A percentile compares a stretch with the other conserved stretches of the same genome.
Evolutionary conservation across 179 eudicot species (phyloP).

Genomic region (Drosera spatulata): DNA sequence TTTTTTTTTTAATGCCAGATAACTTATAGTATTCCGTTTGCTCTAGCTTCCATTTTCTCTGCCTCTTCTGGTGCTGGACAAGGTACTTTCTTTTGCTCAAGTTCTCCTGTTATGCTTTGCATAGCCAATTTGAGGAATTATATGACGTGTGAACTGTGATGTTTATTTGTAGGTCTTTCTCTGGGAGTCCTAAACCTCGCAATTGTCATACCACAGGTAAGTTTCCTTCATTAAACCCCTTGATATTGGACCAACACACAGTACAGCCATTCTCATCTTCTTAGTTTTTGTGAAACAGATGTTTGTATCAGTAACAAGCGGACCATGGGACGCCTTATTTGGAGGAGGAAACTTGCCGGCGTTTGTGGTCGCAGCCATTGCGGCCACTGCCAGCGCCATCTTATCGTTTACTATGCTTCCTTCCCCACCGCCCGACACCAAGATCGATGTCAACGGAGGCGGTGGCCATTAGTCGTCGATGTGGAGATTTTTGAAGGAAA

Average conservation of each 20-base stretch:
- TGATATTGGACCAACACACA: not conserved
- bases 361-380: slow-evolving; percentile 57
- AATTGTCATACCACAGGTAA: slow-evolving; percentile 52
- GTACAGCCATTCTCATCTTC: not conserved
- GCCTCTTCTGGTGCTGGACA: no score
- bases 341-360: slow-evolving; percentile 91
- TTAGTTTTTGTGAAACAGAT: slow-evolving; percentile 31
- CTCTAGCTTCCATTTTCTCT: no score
- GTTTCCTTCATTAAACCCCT: not conserved
- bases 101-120: no score
- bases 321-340: slow-evolving; percentile 68
- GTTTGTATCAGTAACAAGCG: slow-evolving; percentile 64
- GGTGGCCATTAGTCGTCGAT: slow-evolving; percentile 16
- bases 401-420: slow-evolving; percentile 66
- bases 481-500: no score
- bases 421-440: slow-evolving; percentile 47
- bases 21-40: no score
- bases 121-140: no score
- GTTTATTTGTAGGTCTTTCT: slow-evolving; percentile 42
- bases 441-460: slow-evolving; percentile 14
- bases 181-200: slow-evolving; percentile 57
- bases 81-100: no score
- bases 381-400: slow-evolving; percentile 51
- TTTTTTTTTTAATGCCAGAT: no score
- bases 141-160: no score